phyloP scores from a whole-genome alignment of 305 asterid genomes.

The Nicotiana rustica region DNA sequence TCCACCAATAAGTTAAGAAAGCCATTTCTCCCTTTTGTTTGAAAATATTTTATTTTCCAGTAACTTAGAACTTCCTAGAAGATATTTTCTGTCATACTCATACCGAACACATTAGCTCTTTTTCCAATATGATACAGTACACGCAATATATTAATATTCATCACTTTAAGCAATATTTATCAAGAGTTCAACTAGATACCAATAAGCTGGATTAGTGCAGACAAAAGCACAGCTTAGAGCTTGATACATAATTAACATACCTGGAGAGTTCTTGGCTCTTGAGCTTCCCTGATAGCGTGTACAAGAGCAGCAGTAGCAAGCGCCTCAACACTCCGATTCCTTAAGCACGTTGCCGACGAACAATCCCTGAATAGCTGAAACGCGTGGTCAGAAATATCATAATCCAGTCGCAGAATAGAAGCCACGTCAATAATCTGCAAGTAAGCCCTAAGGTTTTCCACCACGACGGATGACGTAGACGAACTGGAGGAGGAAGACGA shows the following conservation, averaged over 20 bases:
- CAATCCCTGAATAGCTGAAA: constrained; percentile 97
- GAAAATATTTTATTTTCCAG: too few species aligned
- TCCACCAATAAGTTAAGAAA: not conserved
- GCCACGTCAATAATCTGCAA: constrained; percentile 95
- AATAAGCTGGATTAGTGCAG: constrained; percentile 15
- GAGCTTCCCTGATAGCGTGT: constrained; percentile 97
- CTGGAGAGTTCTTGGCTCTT: constrained; percentile 98
- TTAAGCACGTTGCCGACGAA: constrained; percentile 88
- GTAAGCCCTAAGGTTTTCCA: constrained; percentile 93
- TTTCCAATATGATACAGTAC: not conserved
- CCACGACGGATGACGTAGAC: constrained; percentile 80
- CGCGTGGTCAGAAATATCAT: constrained; percentile 91
- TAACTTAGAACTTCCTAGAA: not conserved
- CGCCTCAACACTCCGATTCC: constrained; percentile 97
- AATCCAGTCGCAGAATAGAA: constrained; percentile 82
- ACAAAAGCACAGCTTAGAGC: constrained; percentile 4
- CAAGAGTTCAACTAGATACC: constrained; percentile 15
- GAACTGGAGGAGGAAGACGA: constrained; percentile 59
- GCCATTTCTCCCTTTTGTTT: not conserved
- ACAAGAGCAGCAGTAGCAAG: constrained; percentile 96
- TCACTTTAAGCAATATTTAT: not conserved
- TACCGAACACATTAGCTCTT: constrained; percentile 10
- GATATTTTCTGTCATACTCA: constrained; percentile 17
- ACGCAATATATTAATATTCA: not conserved
- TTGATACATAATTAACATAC: constrained; percentile 44